Evolutionary conservation across 1,139 yeast genomes (phyloP), one percentile per base, ranked within the genome.

Genomic region (Candida sanyaensis): DNA sequence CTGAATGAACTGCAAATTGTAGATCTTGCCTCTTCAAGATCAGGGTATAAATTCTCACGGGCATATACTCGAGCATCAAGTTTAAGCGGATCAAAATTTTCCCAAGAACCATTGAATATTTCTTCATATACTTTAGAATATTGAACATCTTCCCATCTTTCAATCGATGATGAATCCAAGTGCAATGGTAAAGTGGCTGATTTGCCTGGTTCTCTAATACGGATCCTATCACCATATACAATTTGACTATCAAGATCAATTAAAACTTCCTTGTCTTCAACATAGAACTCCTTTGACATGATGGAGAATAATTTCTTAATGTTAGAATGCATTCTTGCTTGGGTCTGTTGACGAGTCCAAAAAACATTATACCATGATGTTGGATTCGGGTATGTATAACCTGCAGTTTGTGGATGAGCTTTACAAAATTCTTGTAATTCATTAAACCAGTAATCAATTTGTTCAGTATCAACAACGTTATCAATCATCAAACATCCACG

Each of bases 21-120:
- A 12, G 70, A 67, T 17, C 71, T 66, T 1, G 62, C 59, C 32
- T 62, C 59, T 1, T 52, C 58, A 11, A 52, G 47, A 44, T 57
- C 55, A 36, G 60, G 55, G 17, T 76, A 72, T 46, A 71, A 55
- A 47, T 72, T 71, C 49, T 63, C 61, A 11, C 59, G 56, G 2
- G 78, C 77, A 41, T 62, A 54, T 11, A 68, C 59, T 37, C 80
- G 62, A 41, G 66, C 67, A 23, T 68, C 69, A 31, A 68, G 64
- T 55, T 67, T 73, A 54, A 62, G 76, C 3, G 81, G 71, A 50
- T 77, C 80, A 58, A 66, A 77, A 4, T 71, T 62, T 57, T 77
- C 78, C 81, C 81, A 77, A 13, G 61, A 49, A 3, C 81, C 81
- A 37, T 70, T 71, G 28, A 72, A 67, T 21, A 78, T 75, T 27